Evolutionary conservation across 2,329 filamentous ascomycete species (phyloP).

Genomic region (Zasmidium cellare): DNA sequence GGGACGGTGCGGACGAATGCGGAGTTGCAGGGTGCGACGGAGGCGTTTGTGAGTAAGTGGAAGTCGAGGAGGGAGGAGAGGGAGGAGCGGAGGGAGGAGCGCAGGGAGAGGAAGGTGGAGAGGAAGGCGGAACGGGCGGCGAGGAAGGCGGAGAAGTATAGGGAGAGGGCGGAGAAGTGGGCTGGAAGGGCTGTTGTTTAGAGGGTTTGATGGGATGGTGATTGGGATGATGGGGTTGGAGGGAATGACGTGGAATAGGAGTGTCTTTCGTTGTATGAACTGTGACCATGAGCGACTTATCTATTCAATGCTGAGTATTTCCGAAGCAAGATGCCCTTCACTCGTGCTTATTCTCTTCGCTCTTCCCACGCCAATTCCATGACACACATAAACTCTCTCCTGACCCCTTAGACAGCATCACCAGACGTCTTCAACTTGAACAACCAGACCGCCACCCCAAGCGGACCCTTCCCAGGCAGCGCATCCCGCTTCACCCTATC

Average conservation of each 20-base stretch:
- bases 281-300: too few species aligned
- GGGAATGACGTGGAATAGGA: too few species aligned
- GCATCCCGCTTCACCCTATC: background rate
- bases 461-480: background rate
- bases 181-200: background rate
- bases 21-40: background rate
- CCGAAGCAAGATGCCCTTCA: too few species aligned
- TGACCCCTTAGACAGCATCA: too few species aligned
- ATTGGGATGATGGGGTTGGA: background rate
- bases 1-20: too few species aligned
- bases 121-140: conserved; percentile 8
- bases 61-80: conserved; percentile 1
- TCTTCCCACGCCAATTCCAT: too few species aligned
- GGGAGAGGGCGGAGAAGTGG: conserved; percentile 6
- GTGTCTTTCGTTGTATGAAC: too few species aligned
- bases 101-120: conserved; percentile 7
- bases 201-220: background rate
- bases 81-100: conserved; percentile 2
- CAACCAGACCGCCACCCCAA: background rate
- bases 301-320: too few species aligned
- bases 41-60: background rate
- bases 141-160: conserved; percentile 12
- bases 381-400: too few species aligned
- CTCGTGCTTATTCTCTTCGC: too few species aligned
- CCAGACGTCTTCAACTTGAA: background rate